phyloP scores from a whole-genome alignment of 2,329 filamentous ascomycete genomes.

The Diaporthe humulicola region DNA sequence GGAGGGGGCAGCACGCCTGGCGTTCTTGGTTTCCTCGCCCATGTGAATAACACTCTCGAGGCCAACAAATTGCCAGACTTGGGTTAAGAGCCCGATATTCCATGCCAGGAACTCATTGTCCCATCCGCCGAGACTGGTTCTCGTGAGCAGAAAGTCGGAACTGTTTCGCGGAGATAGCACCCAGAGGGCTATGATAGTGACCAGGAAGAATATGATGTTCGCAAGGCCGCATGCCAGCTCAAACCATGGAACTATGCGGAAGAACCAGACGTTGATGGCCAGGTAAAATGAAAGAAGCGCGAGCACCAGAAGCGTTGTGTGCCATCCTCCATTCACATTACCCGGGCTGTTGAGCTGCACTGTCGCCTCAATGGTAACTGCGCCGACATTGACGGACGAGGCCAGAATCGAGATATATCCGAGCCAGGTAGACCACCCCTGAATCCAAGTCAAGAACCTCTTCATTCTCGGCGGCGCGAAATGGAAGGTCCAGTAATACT shows the following conservation, averaged over 20 bases:
- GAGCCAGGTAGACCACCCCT: neutral
- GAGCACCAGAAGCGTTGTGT: neutral
- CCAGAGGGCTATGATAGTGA: neutral
- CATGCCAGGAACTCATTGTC: neutral
- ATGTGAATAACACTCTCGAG: neutral
- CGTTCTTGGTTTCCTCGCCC: neutral
- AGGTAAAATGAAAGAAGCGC: neutral
- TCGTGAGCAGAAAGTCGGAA: neutral
- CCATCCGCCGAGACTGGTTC: neutral
- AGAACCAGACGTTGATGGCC: neutral
- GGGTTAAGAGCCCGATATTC: neutral
- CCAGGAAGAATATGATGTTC: conserved; percentile 1
- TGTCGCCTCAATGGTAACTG: neutral
- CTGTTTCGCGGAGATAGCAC: neutral
- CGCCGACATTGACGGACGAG: neutral
- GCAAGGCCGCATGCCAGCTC: conserved; percentile 1
- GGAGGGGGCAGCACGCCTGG: neutral
- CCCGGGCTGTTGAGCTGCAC: neutral
- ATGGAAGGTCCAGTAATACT: neutral
- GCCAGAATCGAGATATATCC: neutral
- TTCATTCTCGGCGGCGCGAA: neutral
- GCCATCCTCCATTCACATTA: neutral
- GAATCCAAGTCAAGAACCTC: neutral
- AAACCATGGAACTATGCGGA: neutral
- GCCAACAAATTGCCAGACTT: neutral